Evolutionary conservation across 2,329 filamentous ascomycete species (phyloP).

Genomic region (Phoma herbarum): DNA sequence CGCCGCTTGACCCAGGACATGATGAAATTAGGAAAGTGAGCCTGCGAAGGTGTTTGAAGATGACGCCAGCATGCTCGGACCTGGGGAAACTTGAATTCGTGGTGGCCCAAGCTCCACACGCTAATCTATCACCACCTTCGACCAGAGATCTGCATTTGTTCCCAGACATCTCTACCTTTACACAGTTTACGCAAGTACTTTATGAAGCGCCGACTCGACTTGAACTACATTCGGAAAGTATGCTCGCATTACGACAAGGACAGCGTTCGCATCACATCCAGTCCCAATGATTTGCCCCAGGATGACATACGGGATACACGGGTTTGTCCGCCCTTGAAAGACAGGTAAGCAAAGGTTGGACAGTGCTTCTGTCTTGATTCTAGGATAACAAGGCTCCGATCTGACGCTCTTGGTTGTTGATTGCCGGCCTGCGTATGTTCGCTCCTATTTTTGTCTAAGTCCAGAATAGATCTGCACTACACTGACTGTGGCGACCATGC

Average conservation of each 20-base stretch:
- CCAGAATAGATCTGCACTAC: background rate
- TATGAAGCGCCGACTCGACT: no score
- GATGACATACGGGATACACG: no score
- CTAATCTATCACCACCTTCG: background rate
- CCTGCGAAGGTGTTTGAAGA: background rate
- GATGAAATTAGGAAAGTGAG: slow-evolving; percentile 5
- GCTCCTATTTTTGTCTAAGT: background rate
- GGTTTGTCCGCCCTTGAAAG: no score
- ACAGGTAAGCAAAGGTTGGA: no score
- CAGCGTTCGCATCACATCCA: no score
- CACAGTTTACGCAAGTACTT: no score
- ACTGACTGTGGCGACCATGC: background rate
- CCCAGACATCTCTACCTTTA: no score
- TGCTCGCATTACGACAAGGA: no score
- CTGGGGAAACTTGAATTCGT: slow-evolving; percentile 10
- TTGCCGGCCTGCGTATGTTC: no score
- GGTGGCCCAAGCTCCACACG: slow-evolving; percentile 5
- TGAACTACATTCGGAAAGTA: no score
- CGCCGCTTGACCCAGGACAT: slow-evolving; percentile 46
- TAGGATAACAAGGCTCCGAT: background rate
- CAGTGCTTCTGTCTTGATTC: background rate
- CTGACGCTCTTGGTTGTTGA: no score
- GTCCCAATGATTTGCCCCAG: no score
- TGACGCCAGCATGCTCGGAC: slow-evolving; percentile 4
- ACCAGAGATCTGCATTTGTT: background rate